Percentiles rank a stretch among this genome's conserved stretches.
Evolutionary conservation across 192 early-diverging fungal genomes (phyloP).

Genomic region (Endogone sp.): DNA sequence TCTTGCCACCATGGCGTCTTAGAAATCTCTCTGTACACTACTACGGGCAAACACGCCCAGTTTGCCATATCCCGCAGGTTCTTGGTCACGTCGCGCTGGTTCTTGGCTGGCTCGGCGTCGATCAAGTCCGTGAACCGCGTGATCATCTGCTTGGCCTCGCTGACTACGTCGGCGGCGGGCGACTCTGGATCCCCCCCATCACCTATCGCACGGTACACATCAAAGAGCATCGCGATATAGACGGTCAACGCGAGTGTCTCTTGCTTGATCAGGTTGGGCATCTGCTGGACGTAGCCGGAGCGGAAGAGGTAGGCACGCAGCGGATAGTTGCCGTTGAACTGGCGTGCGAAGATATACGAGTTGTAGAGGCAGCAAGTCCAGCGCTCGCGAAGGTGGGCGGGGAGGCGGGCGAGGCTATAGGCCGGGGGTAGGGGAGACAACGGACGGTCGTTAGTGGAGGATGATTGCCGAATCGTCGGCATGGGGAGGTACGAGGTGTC

Average conservation of each 20-base stretch:
- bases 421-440: constrained; percentile 16
- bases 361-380: constrained; percentile 79
- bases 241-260: constrained; percentile 75
- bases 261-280: constrained; percentile 92
- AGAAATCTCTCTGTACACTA: constrained; percentile 35
- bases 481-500: constrained; percentile 54
- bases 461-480: constrained; percentile 10
- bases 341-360: constrained; percentile 74
- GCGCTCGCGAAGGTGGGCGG: constrained; percentile 38
- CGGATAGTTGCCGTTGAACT: constrained; percentile 77
- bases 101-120: constrained; percentile 28
- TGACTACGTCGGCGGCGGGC: constrained; percentile 20
- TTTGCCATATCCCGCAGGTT: constrained; percentile 35
- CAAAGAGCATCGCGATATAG: constrained; percentile 68
- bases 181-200: constrained; percentile 34
- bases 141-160: constrained; percentile 38
- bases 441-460: constrained; percentile 18
- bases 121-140: constrained; percentile 34
- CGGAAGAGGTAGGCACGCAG: constrained; percentile 78
- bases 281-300: constrained; percentile 80
- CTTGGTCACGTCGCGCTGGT: constrained; percentile 9
- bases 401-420: constrained; percentile 36
- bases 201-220: constrained; percentile 54
- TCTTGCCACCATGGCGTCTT: constrained; percentile 31
- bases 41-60: constrained; percentile 40